Base-by-base conservation (phyloP, 2,329 filamentous ascomycete genomes). In the Cytospora piceicola region DNA sequence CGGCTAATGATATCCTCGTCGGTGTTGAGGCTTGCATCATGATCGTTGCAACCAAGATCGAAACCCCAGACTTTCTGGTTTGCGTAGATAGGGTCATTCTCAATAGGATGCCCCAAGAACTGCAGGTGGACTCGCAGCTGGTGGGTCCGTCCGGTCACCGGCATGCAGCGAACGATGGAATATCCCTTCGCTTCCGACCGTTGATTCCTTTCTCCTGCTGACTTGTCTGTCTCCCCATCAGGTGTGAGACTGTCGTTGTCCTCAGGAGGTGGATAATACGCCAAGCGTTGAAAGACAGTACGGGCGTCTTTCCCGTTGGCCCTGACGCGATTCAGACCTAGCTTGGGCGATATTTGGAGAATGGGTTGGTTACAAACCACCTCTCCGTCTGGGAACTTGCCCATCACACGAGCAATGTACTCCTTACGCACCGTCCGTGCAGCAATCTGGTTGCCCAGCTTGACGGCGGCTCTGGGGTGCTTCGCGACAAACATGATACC, bases 401-500 rank as follows among this genome's bases (percentile, higher is more conserved):
- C 95, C 70, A 91, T 91, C 12, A 98, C 95, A 49, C 95, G 86
- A 3, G 94, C 94, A 29, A 99, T 83, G 73, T 99, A 99, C 77
- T 99, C 95, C 76, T 99, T 99, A 71, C 93, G 89, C 46, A 99
- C 92, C 0, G 90, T 94, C 42, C 95, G 85, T 6, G 85, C 85
- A 70, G 88, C 86, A 66, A 99, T 92, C 76, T 97, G 91, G 52
- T 83, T 80, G 63, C 89, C 88, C 70, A 99, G 84, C 36, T 83
- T 82, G 69, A 94, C 92, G 0, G 95, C 94, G 0, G 91, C 92
- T 72, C 88, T 86, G 46, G 89, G 83, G 69, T 92, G 88, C 79
- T 99, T 99, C 32, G 90, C 95, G 71, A 99, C 89, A 77, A 99
- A 99, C 94, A 99, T 98, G 75, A 99, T 91, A 58, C 95, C 95